Evolutionary conservation across 148 eudicot species (phyloP).

Genomic region (Nepenthes gracilis): DNA sequence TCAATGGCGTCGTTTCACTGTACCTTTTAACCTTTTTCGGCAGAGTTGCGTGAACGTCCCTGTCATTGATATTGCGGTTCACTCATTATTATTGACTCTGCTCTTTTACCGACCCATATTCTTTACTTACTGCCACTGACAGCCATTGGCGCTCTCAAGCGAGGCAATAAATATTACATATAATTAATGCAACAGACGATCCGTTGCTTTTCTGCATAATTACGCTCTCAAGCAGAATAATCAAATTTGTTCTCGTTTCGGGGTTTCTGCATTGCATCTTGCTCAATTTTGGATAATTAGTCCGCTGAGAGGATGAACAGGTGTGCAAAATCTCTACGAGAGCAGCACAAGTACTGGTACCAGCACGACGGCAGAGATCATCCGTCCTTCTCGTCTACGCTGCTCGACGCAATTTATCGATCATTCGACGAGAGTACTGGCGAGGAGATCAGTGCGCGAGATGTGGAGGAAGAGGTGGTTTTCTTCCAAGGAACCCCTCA

Average conservation of each 20-base stretch:
- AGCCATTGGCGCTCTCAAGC: neutral
- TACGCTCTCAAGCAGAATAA: neutral
- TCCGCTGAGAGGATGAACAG: neutral
- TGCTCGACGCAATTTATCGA: conserved; percentile 77
- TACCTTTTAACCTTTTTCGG: neutral
- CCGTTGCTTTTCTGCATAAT: neutral
- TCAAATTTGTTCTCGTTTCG: neutral
- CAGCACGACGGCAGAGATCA: conserved; percentile 7
- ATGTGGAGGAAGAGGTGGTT: conserved; percentile 1
- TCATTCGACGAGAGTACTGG: conserved; percentile 49
- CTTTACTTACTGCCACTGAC: neutral
- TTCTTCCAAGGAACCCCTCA: conserved; percentile 12
- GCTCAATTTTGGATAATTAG: too few relatives aligned
- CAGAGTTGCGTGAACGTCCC: neutral
- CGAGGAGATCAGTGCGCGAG: neutral
- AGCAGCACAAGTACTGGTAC: conserved; percentile 1
- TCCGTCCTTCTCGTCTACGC: conserved; percentile 72
- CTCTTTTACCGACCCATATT: neutral
- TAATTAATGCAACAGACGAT: too few relatives aligned
- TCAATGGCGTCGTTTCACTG: neutral
- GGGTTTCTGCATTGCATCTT: neutral
- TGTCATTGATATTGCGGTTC: neutral
- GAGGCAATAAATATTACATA: neutral
- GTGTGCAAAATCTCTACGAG: neutral
- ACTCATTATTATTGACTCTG: neutral